Evolutionary conservation across 805 yeast genomes (phyloP).

Genomic region (Wickerhamiella bombiphila): DNA sequence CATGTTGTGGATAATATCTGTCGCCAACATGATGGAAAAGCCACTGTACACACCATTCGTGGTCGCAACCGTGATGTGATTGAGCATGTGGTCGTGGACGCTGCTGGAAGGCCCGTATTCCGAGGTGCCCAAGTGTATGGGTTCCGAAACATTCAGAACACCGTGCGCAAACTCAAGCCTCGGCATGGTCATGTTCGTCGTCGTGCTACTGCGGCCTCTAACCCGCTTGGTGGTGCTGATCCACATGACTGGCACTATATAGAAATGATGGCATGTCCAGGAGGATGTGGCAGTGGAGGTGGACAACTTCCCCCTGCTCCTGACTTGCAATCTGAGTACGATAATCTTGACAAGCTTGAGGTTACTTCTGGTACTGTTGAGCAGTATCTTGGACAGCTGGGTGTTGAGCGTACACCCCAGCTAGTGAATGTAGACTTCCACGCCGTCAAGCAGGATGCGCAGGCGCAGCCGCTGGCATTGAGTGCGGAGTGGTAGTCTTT

Average conservation of each 20-base stretch:
- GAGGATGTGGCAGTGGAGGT: conserved; percentile 95
- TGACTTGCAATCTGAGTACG: conserved; percentile 26
- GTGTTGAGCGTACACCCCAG: conserved; percentile 2
- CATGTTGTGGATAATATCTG: conserved; percentile 38
- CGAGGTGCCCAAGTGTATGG: conserved; percentile 69
- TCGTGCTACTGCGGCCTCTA: conserved; percentile 13
- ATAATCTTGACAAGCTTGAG: conserved; percentile 8
- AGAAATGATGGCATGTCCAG: conserved; percentile 97
- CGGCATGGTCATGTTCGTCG: conserved; percentile 13
- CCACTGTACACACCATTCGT: conserved; percentile 30
- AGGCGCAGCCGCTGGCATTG: conserved; percentile 1
- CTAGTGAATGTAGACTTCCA: conserved; percentile 12
- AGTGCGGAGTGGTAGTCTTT: conserved; percentile 1
- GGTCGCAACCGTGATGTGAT: conserved; percentile 64
- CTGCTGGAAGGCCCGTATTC: conserved; percentile 30
- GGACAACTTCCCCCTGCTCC: conserved; percentile 55
- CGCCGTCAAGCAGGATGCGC: conserved; percentile 8
- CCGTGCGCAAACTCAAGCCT: conserved; percentile 69
- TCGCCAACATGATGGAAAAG: conserved; percentile 11
- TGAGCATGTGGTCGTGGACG: conserved; percentile 44
- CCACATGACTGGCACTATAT: conserved; percentile 62
- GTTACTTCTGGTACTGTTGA: conserved; percentile 8
- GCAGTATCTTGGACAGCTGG: conserved; percentile 4
- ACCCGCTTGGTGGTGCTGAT: too few species aligned
- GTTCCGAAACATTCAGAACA: conserved; percentile 83